Conservation (phyloP, 192 early-diverging fungal species). For the Coemansia aciculifera region DNA sequence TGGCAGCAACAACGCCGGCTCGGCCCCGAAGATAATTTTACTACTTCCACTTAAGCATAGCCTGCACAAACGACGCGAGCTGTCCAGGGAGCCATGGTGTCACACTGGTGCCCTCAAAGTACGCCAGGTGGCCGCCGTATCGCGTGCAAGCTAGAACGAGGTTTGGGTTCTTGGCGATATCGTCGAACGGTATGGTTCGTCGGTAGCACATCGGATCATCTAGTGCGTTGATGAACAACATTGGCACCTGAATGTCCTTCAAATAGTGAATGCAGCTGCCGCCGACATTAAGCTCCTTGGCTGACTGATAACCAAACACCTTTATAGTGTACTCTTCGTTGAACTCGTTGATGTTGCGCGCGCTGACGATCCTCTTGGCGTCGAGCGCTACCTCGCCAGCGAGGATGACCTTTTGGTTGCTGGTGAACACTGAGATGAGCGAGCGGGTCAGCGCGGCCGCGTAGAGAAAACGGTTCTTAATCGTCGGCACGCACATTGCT, state of each 20-base stretch:
- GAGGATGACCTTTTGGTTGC: slow-evolving; percentile 53
- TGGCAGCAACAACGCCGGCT: background rate
- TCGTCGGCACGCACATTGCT: slow-evolving; percentile 55
- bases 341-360: slow-evolving; percentile 75
- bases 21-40: too few relatives aligned
- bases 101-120: slow-evolving; percentile 52
- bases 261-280: slow-evolving; percentile 62
- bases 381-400: slow-evolving; percentile 51
- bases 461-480: slow-evolving; percentile 62
- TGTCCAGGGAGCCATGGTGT: slow-evolving; percentile 64
- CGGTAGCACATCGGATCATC: slow-evolving; percentile 84
- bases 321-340: slow-evolving; percentile 75
- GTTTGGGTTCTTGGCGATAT: slow-evolving; percentile 75
- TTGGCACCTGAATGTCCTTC: slow-evolving; percentile 70
- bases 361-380: slow-evolving; percentile 47
- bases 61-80: slow-evolving; percentile 58
- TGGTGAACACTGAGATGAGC: slow-evolving; percentile 54
- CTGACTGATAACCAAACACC: slow-evolving; percentile 75
- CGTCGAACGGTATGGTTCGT: slow-evolving; percentile 70
- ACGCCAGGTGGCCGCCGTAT: slow-evolving; percentile 90
- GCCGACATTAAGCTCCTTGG: slow-evolving; percentile 72
- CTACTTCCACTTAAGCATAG: slow-evolving; percentile 42
- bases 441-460: slow-evolving; percentile 59
- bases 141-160: slow-evolving; percentile 76
- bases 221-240: slow-evolving; percentile 78